Base-by-base conservation (phyloP, 352 stramenopile species). In the Phytophthora megakarya region DNA sequence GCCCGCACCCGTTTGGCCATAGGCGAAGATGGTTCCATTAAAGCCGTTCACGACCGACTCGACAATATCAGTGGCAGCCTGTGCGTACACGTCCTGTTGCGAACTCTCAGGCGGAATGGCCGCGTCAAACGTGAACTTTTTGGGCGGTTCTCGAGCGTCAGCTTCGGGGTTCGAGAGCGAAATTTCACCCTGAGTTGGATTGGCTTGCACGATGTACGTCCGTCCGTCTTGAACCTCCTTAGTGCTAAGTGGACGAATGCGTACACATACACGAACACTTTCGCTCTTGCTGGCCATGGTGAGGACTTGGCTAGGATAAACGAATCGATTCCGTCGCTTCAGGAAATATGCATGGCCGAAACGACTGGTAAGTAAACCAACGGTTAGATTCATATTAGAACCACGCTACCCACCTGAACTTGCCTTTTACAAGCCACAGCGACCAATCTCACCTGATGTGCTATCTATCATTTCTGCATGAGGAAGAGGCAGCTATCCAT, bases 1-100 rank as follows among this genome's bases (percentile, higher is more conserved):
- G 57, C 88, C 83, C 0, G 81, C 81, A 32, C 81, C 84, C 26
- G 66, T 88, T 67, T 99, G 96, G 5, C 96, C 96, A 74, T 99
- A 99, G 1, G 91, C 92, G 67, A 99, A 97, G 56, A 99, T 96
- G 9, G 95, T 98, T 42, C 92, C 95, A 70, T 99, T 99, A 75
- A 97, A 99, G 46, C 96, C 96, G 53, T 98, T 88, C 42, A 98
- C 77, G 37, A 98, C 92, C 11, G 88, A 96, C 61, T 98, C 87
- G 26, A 98, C 90, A 45, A 98, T 88, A 33, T 95, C 88, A 12
- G 92, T 92, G 30, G 92, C 92, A 33, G 86, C 92, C 30, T 86
- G 75, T 45, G 97, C 84, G 75, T 98, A 98, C 26, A 98, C 91
- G 47, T 97, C 75, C 65, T 91, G 73, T 70, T 98, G 96, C 30